A percentile compares a stretch with the other conserved stretches of the same genome.
phyloP scores from a whole-genome alignment of 495 filamentous ascomycete genomes.

The Bombardia bombarda region DNA sequence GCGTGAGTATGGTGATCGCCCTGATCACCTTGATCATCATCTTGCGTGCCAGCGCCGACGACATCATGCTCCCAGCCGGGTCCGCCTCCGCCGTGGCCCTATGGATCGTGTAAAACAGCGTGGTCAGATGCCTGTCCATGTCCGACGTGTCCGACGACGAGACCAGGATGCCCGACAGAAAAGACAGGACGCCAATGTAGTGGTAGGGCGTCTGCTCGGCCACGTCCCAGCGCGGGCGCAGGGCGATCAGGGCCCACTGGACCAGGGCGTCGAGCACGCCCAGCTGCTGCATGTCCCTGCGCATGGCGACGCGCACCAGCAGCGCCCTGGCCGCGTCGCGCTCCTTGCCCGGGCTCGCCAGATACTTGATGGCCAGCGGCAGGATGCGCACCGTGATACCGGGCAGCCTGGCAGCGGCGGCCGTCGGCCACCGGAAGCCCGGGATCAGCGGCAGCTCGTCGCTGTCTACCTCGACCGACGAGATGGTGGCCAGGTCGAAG shows the following conservation, averaged over 20 bases:
- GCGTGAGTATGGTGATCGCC: constrained; percentile 54
- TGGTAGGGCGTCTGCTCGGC: constrained; percentile 33
- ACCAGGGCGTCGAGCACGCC: constrained; percentile 59
- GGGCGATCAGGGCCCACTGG: constrained; percentile 54
- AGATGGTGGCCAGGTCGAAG: constrained; percentile 83
- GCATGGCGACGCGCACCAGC: constrained; percentile 71
- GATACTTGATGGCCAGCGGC: constrained; percentile 58
- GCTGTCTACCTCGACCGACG: constrained; percentile 45
- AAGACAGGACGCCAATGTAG: constrained; percentile 68
- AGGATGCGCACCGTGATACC: constrained; percentile 63
- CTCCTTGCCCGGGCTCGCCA: constrained; percentile 74
- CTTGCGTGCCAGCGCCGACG: constrained; percentile 71
- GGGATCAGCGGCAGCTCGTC: constrained; percentile 21
- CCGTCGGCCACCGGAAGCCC: constrained; percentile 37
- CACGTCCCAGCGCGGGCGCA: constrained; percentile 32
- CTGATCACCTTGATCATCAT: constrained; percentile 76
- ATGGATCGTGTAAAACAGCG: constrained; percentile 44
- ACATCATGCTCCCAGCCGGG: constrained; percentile 38
- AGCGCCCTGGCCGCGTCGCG: constrained; percentile 75
- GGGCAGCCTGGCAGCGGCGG: constrained; percentile 40
- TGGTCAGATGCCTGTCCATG: constrained; percentile 38
- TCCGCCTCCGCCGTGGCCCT: constrained; percentile 28
- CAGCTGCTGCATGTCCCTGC: constrained; percentile 78
- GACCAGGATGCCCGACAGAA: constrained; percentile 63
- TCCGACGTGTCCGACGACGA: constrained; percentile 40